Base-by-base conservation (phyloP, 495 filamentous ascomycete genomes). In the Hyaloscypha hepaticicola region DNA sequence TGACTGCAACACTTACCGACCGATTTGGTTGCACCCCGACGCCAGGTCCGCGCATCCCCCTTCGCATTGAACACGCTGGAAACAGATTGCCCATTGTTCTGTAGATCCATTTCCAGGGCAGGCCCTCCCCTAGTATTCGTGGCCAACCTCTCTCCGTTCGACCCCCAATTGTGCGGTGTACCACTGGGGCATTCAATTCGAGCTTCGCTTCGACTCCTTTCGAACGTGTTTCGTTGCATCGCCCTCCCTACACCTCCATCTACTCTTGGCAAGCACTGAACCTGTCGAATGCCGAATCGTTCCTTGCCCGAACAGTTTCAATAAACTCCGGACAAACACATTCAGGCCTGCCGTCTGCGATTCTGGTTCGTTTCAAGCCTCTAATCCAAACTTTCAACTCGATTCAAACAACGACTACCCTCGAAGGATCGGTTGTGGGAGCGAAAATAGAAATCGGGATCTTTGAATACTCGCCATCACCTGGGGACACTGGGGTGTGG, bases 31-130 rank as follows among this genome's bases (percentile, higher is more conserved):
- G 25, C 34, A 9, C 45, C 25, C 59, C 34, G 31, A 57, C 61
- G 55, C 60, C 61, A 38, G 61, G 61, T 31, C 61, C 61, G n/a
- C 61, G 52, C 38, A 50, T 51, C 34, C 28, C 31, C 5, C 22
- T 22, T 55, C 49, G 60, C 60, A 61, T 61, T 61, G 60, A 61
- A 33, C 61, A 50, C 21, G 27, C 14, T 28, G 31, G 63, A 65
- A 60, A 65, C 56, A 41, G 56, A 60, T 53, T 65, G 38, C 22
- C 55, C 64, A 59, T 33, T 66, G 66, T 68, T 68, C 66, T 63
- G 66, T 68, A 64, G 60, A 64, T 64, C 61, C 21, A 41, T 38
- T 38, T 53, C 38, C 63, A 64, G 59, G 58, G 65, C 59, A 62
- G 60, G 60, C 53, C 59, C 56, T 66, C 53, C 25, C 58, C 52